phyloP scores from a whole-genome alignment of 2,329 filamentous ascomycete genomes.

The Zymoseptoria crescenta region DNA sequence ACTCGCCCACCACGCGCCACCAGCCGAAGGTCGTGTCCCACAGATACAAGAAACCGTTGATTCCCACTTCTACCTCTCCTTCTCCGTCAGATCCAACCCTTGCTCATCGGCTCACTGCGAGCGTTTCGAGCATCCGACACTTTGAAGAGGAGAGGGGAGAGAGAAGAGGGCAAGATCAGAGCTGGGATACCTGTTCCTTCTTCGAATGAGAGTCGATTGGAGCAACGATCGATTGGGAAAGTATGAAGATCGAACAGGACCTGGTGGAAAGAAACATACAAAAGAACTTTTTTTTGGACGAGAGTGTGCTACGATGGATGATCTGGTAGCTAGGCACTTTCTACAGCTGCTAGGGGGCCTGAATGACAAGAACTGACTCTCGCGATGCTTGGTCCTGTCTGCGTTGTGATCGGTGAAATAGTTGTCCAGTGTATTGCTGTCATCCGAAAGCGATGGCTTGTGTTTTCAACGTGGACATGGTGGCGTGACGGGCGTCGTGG shows the following conservation, averaged over 20 bases:
- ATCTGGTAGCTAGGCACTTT: neutral
- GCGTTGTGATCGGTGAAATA: too few species aligned
- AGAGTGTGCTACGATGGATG: neutral
- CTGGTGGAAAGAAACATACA: slow-evolving; percentile 17
- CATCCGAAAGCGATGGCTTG: too few species aligned
- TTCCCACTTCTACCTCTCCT: neutral
- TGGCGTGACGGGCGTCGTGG: neutral
- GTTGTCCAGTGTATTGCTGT: too few species aligned
- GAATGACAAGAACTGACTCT: neutral
- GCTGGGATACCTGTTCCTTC: neutral
- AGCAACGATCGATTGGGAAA: neutral
- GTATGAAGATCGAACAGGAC: slow-evolving; percentile 1
- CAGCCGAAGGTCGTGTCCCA: neutral
- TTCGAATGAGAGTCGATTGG: neutral
- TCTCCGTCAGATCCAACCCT: neutral
- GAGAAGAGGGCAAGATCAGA: neutral
- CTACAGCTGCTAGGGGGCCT: neutral
- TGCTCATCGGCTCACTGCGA: neutral
- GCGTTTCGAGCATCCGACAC: neutral
- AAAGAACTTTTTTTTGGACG: slow-evolving; percentile 6
- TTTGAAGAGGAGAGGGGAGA: neutral
- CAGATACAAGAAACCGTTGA: neutral
- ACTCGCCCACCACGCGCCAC: neutral
- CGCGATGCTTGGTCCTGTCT: too few species aligned
- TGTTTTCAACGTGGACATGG: too few species aligned